Percentiles rank a stretch among this genome's conserved stretches.
phyloP scores from a whole-genome alignment of 169 alveolate species.

The Babesia ovis region DNA sequence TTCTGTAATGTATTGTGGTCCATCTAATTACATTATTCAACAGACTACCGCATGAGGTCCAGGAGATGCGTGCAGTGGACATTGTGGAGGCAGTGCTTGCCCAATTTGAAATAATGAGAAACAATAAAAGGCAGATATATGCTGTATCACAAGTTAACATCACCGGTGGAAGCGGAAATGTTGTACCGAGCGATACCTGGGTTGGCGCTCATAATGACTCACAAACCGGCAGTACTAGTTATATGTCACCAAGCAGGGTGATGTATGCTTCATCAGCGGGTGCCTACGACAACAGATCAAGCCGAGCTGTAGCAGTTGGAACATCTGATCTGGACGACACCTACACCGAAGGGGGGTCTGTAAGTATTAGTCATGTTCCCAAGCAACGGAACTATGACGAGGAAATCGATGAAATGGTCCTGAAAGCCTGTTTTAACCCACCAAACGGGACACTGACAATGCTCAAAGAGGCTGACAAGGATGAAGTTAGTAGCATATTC shows the following conservation, averaged over 20 bases:
- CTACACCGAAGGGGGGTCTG: too few relatives aligned
- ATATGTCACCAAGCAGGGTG: too few relatives aligned
- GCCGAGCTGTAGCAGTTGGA: too few relatives aligned
- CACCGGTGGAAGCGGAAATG: background rate
- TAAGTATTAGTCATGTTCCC: background rate
- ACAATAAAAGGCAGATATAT: background rate
- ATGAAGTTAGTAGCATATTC: conserved; percentile 4
- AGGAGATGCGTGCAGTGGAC: background rate
- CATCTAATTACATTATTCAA: background rate
- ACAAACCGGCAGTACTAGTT: too few relatives aligned
- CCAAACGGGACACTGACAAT: conserved; percentile 1
- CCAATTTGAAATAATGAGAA: background rate
- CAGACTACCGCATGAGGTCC: conserved; percentile 12
- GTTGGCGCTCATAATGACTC: too few relatives aligned
- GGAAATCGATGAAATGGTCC: conserved; percentile 7
- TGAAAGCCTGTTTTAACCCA: conserved; percentile 3
- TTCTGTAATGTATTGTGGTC: too few relatives aligned
- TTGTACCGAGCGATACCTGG: background rate
- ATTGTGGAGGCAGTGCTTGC: conserved; percentile 9
- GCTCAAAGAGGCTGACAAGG: background rate
- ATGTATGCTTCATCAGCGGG: too few relatives aligned
- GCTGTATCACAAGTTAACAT: background rate
- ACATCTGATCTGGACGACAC: too few relatives aligned
- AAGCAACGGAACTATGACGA: background rate
- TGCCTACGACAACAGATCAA: too few relatives aligned